Evolutionary conservation across 345 rosid species (phyloP).

Genomic region (Aquilaria malaccensis): DNA sequence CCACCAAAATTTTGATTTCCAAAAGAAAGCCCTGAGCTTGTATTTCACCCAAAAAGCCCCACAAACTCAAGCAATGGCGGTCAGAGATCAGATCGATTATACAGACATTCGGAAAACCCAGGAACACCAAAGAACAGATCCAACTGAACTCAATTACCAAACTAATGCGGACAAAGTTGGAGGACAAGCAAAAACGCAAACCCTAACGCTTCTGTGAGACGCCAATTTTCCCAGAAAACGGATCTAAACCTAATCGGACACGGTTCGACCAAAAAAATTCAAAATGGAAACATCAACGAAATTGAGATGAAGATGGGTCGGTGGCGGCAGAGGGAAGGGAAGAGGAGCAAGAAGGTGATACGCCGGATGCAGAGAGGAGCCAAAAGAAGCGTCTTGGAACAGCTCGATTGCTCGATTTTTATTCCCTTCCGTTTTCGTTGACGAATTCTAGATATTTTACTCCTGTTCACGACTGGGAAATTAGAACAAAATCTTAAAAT

Average conservation of each 20-base stretch:
- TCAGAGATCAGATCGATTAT: background rate
- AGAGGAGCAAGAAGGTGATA: background rate
- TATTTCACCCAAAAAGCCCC: conserved; percentile 1
- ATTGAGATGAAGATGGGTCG: background rate
- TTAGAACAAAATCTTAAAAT: too few relatives aligned
- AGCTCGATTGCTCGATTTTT: too few relatives aligned
- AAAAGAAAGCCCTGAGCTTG: background rate
- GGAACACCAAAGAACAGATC: background rate
- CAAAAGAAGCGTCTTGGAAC: conserved; percentile 7
- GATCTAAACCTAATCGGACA: conserved; percentile 8
- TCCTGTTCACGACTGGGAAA: too few relatives aligned
- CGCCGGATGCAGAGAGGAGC: background rate
- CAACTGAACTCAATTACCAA: background rate
- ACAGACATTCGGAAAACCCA: conserved; percentile 1
- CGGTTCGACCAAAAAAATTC: background rate
- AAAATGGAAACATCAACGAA: background rate
- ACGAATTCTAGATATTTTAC: too few relatives aligned
- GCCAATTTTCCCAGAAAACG: background rate
- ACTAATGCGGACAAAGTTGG: background rate
- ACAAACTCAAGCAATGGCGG: conserved; percentile 2
- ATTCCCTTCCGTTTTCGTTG: too few relatives aligned
- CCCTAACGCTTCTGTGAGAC: background rate
- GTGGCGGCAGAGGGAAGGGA: background rate
- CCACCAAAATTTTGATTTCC: background rate
- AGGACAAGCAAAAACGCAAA: background rate